These are phyloP conservation scores for Cystofilobasidium ferigula DNA, from an alignment of 768 basidiomycete species.

Conservation along the genomic window DNA sequence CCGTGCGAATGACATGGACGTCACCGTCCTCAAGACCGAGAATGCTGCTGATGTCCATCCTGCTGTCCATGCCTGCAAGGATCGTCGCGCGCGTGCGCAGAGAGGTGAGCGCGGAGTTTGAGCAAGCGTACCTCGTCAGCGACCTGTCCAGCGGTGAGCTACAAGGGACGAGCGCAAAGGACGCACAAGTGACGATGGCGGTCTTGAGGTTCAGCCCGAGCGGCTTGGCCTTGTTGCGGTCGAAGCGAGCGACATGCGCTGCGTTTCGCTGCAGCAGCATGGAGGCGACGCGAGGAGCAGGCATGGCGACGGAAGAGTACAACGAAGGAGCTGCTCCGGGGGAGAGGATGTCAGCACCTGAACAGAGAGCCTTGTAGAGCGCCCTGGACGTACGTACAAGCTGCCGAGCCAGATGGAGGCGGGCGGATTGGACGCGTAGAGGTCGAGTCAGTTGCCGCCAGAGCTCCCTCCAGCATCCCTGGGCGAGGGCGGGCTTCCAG, in stretches of 20 bases:
- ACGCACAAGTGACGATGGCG: conserved; percentile 26
- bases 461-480: too few relatives aligned
- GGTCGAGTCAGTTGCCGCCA: too few relatives aligned
- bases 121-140: background rate
- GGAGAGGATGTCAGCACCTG: too few relatives aligned
- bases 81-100: background rate
- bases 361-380: too few relatives aligned
- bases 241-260: conserved; percentile 20
- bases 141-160: too few relatives aligned
- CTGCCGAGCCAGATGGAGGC: too few relatives aligned
- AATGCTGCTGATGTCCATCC: conserved; percentile 24
- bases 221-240: conserved; percentile 13
- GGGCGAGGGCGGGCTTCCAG: too few relatives aligned
- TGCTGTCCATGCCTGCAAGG: conserved; percentile 22
- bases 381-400: too few relatives aligned
- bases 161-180: background rate
- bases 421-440: too few relatives aligned
- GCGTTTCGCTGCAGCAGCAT: conserved; percentile 49
- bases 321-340: too few relatives aligned
- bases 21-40: conserved; percentile 20
- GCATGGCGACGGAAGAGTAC: too few relatives aligned
- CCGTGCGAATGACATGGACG: conserved; percentile 23
- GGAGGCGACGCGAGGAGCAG: conserved; percentile 66
- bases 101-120: background rate
- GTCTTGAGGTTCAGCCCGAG: conserved; percentile 19